Conservation (phyloP, 2,329 filamentous ascomycete genomes). For the Fusarium camptoceras region DNA sequence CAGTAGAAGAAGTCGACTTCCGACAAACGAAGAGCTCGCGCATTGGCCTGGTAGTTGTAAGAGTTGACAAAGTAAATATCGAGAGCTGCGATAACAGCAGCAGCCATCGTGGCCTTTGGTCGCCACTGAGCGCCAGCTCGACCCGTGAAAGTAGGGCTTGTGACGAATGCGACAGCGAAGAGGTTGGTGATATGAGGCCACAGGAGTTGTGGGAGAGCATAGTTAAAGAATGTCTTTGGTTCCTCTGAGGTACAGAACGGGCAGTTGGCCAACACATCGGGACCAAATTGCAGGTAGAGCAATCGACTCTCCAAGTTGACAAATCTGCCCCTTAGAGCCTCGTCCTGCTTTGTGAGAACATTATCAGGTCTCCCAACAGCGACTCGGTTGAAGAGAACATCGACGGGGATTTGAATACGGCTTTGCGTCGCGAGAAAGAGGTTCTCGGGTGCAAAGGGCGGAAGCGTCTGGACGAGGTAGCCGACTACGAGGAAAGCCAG, state of each 20-base stretch:
- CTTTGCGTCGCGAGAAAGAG: conserved; percentile 82
- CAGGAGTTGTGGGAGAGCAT: conserved; percentile 79
- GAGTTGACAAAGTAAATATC: conserved; percentile 75
- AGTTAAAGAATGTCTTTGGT: conserved; percentile 78
- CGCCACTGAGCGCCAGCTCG: conserved; percentile 76
- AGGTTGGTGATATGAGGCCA: conserved; percentile 86
- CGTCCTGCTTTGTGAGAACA: conserved; percentile 69
- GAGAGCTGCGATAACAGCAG: conserved; percentile 65
- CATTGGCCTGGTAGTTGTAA: conserved; percentile 75
- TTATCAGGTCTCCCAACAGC: conserved; percentile 62
- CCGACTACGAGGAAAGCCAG: conserved; percentile 63
- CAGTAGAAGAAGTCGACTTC: conserved; percentile 80
- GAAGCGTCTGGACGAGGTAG: conserved; percentile 70
- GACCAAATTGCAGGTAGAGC: conserved; percentile 86
- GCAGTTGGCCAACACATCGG: conserved; percentile 77
- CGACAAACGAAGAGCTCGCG: conserved; percentile 67
- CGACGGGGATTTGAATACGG: conserved; percentile 85
- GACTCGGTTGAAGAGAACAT: conserved; percentile 85
- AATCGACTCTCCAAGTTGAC: conserved; percentile 77
- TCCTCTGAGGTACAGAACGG: conserved; percentile 84
- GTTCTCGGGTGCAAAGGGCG: conserved; percentile 79
- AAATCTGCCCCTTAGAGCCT: conserved; percentile 74
- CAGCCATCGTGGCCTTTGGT: conserved; percentile 72
- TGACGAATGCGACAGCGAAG: conserved; percentile 76
- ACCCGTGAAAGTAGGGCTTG: conserved; percentile 74